Evolutionary conservation across 2,329 filamentous ascomycete genomes (phyloP).

Genomic region (Claviceps pusilla): DNA sequence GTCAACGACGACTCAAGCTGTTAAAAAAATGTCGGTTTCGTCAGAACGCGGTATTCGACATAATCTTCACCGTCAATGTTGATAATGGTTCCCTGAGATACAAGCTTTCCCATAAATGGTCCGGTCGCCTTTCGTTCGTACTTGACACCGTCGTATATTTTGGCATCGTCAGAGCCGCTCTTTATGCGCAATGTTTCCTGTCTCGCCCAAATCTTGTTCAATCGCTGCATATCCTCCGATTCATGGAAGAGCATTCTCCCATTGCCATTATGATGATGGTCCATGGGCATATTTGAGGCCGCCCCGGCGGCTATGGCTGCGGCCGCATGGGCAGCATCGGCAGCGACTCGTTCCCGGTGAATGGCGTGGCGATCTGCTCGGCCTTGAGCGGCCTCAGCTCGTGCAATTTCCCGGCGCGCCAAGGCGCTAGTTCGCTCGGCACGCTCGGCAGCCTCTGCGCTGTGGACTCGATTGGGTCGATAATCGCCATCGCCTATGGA

Average conservation of each 20-base stretch:
- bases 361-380: constrained; percentile 34
- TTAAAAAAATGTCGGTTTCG: constrained; percentile 46
- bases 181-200: constrained; percentile 34
- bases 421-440: constrained; percentile 24
- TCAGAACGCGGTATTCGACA: constrained; percentile 50
- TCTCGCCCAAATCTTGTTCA: constrained; percentile 40
- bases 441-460: constrained; percentile 26
- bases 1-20: not conserved
- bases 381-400: constrained; percentile 34
- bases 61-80: constrained; percentile 53
- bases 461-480: constrained; percentile 10
- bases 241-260: constrained; percentile 27
- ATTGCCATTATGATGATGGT: constrained; percentile 9
- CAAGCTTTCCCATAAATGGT: constrained; percentile 48
- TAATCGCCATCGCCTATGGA: constrained; percentile 11
- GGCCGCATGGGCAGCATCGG: constrained; percentile 11
- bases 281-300: constrained; percentile 8
- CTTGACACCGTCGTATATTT: constrained; percentile 43
- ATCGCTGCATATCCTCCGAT: constrained; percentile 32
- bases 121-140: constrained; percentile 48
- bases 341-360: constrained; percentile 24
- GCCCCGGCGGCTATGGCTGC: constrained; percentile 11
- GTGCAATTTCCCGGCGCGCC: constrained; percentile 36
- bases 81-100: constrained; percentile 45
- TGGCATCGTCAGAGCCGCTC: constrained; percentile 34